These are phyloP conservation scores for Lactarius sp. DNA, from an alignment of 768 basidiomycete species.

Conservation along the genomic window DNA sequence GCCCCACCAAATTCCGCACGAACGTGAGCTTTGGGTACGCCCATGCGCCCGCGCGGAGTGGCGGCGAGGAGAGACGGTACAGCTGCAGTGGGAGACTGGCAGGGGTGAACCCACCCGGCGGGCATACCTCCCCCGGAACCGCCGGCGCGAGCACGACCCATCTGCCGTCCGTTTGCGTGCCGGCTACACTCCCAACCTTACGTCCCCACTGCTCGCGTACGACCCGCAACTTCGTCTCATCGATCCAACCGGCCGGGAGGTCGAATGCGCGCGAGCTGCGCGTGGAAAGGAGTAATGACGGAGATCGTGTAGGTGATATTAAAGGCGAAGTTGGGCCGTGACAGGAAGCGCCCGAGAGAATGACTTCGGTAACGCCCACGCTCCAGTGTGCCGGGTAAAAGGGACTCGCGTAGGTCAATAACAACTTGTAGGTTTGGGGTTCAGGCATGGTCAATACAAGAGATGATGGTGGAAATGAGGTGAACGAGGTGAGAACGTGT, in stretches of 20 bases:
- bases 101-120: constrained; percentile 30
- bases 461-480: constrained; percentile 74
- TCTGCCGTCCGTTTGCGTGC: constrained; percentile 78
- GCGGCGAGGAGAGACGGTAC: constrained; percentile 65
- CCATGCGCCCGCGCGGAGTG: constrained; percentile 41
- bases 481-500: constrained; percentile 71
- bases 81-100: constrained; percentile 54
- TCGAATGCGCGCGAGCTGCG: constrained; percentile 68
- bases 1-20: constrained; percentile 67
- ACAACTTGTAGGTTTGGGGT: constrained; percentile 58
- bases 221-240: constrained; percentile 52
- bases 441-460: constrained; percentile 69
- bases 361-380: constrained; percentile 68
- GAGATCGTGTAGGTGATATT: constrained; percentile 35
- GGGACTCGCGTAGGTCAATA: constrained; percentile 69
- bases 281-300: constrained; percentile 43
- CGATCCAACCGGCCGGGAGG: constrained; percentile 66
- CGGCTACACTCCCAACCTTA: constrained; percentile 64
- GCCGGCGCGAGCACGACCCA: constrained; percentile 76
- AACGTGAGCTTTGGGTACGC: constrained; percentile 63
- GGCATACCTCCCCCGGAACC: constrained; percentile 17
- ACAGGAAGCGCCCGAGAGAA: constrained; percentile 43
- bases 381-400: constrained; percentile 82
- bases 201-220: constrained; percentile 78
- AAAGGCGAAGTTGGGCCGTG: constrained; percentile 11